phyloP scores from a whole-genome alignment of 2,329 filamentous ascomycete genomes.

The Cucurbitaria berberidis region DNA sequence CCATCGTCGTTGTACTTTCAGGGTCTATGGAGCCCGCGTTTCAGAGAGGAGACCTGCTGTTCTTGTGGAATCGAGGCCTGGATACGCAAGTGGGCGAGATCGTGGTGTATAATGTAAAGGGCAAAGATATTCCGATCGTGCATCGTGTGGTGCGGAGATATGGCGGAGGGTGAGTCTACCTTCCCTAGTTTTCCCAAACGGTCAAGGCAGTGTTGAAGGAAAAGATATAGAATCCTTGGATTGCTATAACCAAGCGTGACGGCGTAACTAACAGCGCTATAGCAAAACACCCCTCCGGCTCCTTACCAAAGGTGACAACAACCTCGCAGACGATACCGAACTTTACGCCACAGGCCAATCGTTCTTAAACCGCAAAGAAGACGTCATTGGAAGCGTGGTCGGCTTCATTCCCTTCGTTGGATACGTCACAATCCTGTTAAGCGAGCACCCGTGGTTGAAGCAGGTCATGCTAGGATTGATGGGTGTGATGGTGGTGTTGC shows the following conservation, averaged over 20 bases:
- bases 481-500: slow-evolving; percentile 90
- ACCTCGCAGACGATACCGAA: slow-evolving; percentile 89
- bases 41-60: slow-evolving; percentile 76
- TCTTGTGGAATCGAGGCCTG: slow-evolving; percentile 74
- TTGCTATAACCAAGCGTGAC: background rate
- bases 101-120: slow-evolving; percentile 83
- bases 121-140: slow-evolving; percentile 97
- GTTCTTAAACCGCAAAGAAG: slow-evolving; percentile 78
- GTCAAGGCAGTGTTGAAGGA: background rate
- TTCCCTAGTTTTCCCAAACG: background rate
- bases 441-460: slow-evolving; percentile 96
- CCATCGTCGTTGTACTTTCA: slow-evolving; percentile 83
- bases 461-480: slow-evolving; percentile 93
- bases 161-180: slow-evolving; percentile 59
- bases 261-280: slow-evolving; percentile 18
- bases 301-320: slow-evolving; percentile 98
- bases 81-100: slow-evolving; percentile 74
- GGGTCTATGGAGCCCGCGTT: slow-evolving; percentile 87
- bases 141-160: slow-evolving; percentile 83
- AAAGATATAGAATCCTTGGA: background rate
- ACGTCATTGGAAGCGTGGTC: slow-evolving; percentile 91
- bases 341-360: slow-evolving; percentile 85
- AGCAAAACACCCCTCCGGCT: slow-evolving; percentile 65
- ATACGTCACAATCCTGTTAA: slow-evolving; percentile 94
- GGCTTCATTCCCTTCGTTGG: slow-evolving; percentile 94